Base-by-base conservation (phyloP, 1,139 yeast genomes). In the Sugiyamaella paludigena region DNA sequence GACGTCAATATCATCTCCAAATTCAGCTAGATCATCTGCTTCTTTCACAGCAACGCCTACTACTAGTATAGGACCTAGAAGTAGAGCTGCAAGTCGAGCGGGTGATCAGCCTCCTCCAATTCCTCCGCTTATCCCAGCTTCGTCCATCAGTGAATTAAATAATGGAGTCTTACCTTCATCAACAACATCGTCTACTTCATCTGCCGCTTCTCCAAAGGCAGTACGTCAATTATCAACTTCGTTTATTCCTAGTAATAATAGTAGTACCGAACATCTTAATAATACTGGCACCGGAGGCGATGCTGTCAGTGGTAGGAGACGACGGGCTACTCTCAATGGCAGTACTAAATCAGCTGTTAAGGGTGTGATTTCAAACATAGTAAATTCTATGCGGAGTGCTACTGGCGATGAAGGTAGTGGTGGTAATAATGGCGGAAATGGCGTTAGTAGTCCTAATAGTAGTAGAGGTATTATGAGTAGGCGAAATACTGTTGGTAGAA, bases 291-390 rank as follows among this genome's bases (percentile, higher is more conserved):
- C n/a, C n/a, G n/a, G n/a, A n/a, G 46, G 40, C 31, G 36, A 27
- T 27, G 33, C 43, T 16, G 31, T 45, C 15, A 53, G 57, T n/a
- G n/a, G n/a, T n/a, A 38, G 60, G 37, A 49, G 54, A 45, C 55
- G 64, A 34, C 45, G 64, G 31, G 61, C 60, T 12, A 59, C 63
- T 4, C 49, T 59, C 29, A 57, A 53, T 46, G 64, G 58, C 15
- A 58, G 56, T 4, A 50, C 59, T 6, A 74, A 69, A 55, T 71
- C 75, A 45, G 36, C 45, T 29, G 71, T 78, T 59, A 76, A 76
- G 49, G 80, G 77, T 15, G 82, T 76, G 1, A 68, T 79, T 42
- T 68, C 79, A 2, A 72, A 72, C 43, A 66, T 79, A 54, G 80
- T 78, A 36, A 72, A 72, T 43, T 74, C 75, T 38, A 71, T 79